Evolutionary conservation across 1,284 basidiomycete genomes (phyloP).

Genomic region (Vanrija pseudolonga): DNA sequence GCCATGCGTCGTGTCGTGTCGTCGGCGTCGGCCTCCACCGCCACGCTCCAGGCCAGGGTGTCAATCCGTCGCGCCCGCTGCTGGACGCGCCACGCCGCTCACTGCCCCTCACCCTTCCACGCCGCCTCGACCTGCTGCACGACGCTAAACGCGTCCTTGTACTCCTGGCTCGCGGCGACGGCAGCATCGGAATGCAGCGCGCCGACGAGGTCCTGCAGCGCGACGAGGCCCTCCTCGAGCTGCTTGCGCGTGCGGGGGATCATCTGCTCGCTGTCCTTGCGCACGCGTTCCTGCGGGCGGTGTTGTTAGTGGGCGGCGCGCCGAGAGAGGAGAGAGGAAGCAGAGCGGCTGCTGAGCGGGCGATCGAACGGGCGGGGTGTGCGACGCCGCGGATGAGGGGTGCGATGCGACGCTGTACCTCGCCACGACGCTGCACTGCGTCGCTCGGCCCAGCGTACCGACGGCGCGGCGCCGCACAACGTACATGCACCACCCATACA

Average conservation of each 20-base stretch:
- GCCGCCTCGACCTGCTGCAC: constrained; percentile 26
- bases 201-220: constrained; percentile 63
- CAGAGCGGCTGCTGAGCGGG: too few species aligned
- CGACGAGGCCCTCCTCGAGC: constrained; percentile 60
- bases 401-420: background rate
- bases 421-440: too few species aligned
- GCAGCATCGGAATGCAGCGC: constrained; percentile 21
- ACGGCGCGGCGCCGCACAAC: background rate
- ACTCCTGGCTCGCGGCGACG: constrained; percentile 24
- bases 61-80: too few species aligned
- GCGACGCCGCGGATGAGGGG: too few species aligned
- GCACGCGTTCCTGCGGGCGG: constrained; percentile 60
- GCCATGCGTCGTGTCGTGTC: too few species aligned
- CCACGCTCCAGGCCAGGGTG: too few species aligned
- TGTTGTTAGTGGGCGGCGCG: background rate
- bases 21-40: too few species aligned
- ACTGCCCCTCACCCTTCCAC: constrained; percentile 9
- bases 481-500: too few species aligned
- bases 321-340: too few species aligned
- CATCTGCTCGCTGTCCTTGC: constrained; percentile 78
- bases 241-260: constrained; percentile 63
- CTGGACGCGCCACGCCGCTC: background rate
- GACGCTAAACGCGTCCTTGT: constrained; percentile 19
- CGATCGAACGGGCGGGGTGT: too few species aligned
- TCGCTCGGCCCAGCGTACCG: too few species aligned